Base-by-base conservation (phyloP, 1,284 basidiomycete genomes). In the Microbotryomycetes sp. region DNA sequence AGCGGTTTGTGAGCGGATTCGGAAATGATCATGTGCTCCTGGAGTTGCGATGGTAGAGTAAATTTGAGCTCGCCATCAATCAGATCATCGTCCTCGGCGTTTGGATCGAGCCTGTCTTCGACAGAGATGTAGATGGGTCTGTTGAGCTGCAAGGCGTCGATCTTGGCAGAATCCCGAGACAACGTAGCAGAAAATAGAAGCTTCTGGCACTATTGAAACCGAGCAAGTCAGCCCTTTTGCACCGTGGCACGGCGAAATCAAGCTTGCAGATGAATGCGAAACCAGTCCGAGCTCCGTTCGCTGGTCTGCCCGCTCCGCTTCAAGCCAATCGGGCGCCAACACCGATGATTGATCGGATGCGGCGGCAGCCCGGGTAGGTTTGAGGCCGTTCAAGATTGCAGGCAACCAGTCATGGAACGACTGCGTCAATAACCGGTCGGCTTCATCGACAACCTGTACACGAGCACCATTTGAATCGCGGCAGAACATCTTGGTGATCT, bases 171-270 rank as follows among this genome's bases (percentile, higher is more conserved):
- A 76, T 98, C 93, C 6, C 88, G 83, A 1, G 92, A 97, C 24
- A 98, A 81, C 0, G 96, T 99, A 0, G 96, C 96, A 1, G 93
- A 97, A 77, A 98, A 97, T 3, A 99, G 80, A 6, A 99, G 80
- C 73, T 97, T 98, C 74, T 97, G 94, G 67, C 93, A 94, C 55
- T 90, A 86, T 5, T 23, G 23, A n/a, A n/a, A n/a, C n/a, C n/a
- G n/a, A n/a, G n/a, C n/a, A n/a, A n/a, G n/a, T n/a, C n/a, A n/a
- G n/a, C n/a, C n/a, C n/a, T n/a, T n/a, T n/a, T n/a, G n/a, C n/a
- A 5, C 6, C 21, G n/a, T 29, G 16, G 7, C 13, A 7, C 13
- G 11, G 9, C 27, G 13, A 26, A 53, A 31, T 53, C 24, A 23
- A 26, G 7, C 13, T 51, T 13, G 23, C 15, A 51, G 13, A 13